phyloP scores from a whole-genome alignment of 208 protist species.

The Porcisia hertigi region DNA sequence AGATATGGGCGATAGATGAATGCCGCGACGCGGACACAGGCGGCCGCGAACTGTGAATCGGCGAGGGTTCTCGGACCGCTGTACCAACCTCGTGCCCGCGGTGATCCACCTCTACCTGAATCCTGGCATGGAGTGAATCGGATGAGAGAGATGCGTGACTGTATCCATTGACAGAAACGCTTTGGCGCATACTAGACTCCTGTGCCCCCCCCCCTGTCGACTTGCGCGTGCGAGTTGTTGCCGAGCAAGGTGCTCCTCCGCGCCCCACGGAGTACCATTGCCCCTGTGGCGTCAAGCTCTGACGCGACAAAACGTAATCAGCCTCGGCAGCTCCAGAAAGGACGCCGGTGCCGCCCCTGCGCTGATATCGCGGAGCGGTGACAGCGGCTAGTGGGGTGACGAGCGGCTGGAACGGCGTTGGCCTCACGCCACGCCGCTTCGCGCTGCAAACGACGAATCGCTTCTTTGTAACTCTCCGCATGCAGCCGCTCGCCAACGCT shows the following conservation, averaged over 20 bases:
- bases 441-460: constrained; percentile 44
- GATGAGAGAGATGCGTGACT: background rate
- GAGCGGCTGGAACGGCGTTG: constrained; percentile 42
- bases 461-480: constrained; percentile 41
- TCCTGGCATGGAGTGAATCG: background rate
- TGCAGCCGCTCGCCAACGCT: constrained; percentile 57
- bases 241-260: constrained; percentile 18
- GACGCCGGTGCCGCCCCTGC: background rate
- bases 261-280: constrained; percentile 23
- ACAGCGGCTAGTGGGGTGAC: constrained; percentile 48
- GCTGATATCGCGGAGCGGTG: constrained; percentile 32
- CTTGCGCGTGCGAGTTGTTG: constrained; percentile 23
- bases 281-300: background rate
- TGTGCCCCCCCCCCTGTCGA: constrained; percentile 12
- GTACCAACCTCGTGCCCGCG: background rate
- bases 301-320: background rate
- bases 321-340: background rate
- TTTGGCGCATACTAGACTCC: background rate
- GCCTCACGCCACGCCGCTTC: constrained; percentile 27
- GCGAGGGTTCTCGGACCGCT: background rate
- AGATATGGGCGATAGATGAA: background rate
- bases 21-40: constrained; percentile 11
- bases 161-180: background rate
- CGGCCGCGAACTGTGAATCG: constrained; percentile 34
- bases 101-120: background rate